A percentile compares a stretch with the other conserved stretches of the same genome.
Evolutionary conservation across 2,329 filamentous ascomycete species (phyloP).

Genomic region (Pseudogymnoascus sp.): DNA sequence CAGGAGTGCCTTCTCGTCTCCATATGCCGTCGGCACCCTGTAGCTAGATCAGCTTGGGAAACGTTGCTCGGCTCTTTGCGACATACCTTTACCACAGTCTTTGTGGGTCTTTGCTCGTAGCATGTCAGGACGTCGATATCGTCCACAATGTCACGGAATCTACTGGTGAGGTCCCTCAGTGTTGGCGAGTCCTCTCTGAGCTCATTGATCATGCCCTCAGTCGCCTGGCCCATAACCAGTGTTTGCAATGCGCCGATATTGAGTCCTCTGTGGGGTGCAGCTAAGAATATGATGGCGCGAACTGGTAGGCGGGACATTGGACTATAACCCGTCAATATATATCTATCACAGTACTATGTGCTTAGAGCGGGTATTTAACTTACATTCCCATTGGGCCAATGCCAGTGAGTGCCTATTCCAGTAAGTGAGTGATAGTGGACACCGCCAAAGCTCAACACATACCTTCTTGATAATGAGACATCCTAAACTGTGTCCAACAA

Average conservation of each 20-base stretch:
- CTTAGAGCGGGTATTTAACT: not conserved
- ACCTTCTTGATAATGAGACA: conserved; percentile 2
- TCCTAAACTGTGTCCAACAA: not conserved
- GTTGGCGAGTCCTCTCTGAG: conserved; percentile 16
- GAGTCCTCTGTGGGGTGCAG: conserved; percentile 21
- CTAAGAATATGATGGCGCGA: conserved; percentile 20
- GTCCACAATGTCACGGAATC: conserved; percentile 14
- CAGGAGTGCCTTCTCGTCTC: conserved; percentile 14
- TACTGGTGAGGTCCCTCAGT: conserved; percentile 15
- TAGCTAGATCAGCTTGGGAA: not conserved
- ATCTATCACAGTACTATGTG: not conserved
- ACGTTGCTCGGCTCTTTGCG: not conserved
- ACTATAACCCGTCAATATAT: not conserved
- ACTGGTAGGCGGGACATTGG: conserved; percentile 9
- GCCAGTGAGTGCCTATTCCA: not conserved
- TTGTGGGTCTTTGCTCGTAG: conserved; percentile 17
- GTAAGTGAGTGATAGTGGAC: not conserved
- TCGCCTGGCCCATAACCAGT: conserved; percentile 17
- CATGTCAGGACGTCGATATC: conserved; percentile 17
- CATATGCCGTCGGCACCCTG: conserved; percentile 13
- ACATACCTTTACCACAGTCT: conserved; percentile 14
- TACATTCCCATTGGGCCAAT: not conserved
- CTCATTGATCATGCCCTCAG: conserved; percentile 17
- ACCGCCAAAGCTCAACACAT: not conserved
- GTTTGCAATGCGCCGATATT: conserved; percentile 17